These are phyloP conservation scores for Trichoderma gracile DNA, from an alignment of 2,329 filamentous ascomycete genomes.

Conservation along the genomic window DNA sequence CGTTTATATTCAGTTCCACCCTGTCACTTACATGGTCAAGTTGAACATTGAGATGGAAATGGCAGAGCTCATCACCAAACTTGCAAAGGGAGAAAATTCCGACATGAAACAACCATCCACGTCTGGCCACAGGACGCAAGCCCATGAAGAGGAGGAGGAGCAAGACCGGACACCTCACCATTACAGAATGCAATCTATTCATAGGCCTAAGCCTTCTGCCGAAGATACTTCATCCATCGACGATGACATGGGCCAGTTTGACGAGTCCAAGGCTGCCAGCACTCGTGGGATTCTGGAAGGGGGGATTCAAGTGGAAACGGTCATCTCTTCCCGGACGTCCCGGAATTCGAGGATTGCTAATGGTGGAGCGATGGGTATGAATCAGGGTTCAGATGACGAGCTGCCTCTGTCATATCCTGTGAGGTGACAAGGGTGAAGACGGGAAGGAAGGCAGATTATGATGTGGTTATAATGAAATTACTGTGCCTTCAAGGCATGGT, in stretches of 20 bases:
- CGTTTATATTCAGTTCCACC: conserved; percentile 53
- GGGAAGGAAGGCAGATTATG: too few relatives aligned
- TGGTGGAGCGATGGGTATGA: neutral
- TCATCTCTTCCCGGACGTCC: conserved; percentile 1
- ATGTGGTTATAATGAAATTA: neutral
- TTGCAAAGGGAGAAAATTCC: conserved; percentile 29
- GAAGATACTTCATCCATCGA: conserved; percentile 18
- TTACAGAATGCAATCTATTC: conserved; percentile 6
- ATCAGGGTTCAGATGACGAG: conserved; percentile 12
- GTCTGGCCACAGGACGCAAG: neutral
- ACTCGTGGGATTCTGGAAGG: conserved; percentile 7
- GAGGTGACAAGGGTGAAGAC: neutral
- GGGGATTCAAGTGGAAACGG: conserved; percentile 15
- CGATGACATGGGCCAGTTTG: conserved; percentile 10
- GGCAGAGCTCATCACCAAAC: conserved; percentile 51
- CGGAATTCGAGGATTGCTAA: conserved; percentile 6
- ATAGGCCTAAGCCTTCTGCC: neutral
- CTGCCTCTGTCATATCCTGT: conserved; percentile 14
- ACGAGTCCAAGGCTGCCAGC: neutral
- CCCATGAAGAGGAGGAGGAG: neutral
- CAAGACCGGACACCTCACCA: neutral
- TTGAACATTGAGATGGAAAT: conserved; percentile 56
- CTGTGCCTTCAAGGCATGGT: neutral
- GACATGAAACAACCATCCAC: conserved; percentile 14
- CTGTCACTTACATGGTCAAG: conserved; percentile 54